A percentile compares a stretch with the other conserved stretches of the same genome.
These are phyloP conservation scores for Letharia lupina DNA, from an alignment of 495 filamentous ascomycete genomes.

Conservation along the genomic window DNA sequence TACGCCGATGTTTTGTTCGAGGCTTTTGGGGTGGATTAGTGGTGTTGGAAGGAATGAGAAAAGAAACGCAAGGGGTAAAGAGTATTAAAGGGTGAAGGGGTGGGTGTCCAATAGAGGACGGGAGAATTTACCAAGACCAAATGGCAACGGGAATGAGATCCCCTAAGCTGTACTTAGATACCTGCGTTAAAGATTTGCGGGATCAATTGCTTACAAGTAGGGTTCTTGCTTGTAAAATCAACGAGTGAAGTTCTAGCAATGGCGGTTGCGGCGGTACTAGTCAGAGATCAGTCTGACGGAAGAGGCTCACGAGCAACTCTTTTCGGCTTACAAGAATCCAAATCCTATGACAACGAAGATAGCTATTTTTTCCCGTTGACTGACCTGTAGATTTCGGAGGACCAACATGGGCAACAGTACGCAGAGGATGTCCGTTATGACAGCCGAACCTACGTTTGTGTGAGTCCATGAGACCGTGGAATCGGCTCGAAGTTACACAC, in stretches of 20 bases:
- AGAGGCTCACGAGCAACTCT: background rate
- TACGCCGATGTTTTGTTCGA: constrained; percentile 5
- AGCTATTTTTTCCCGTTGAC: background rate
- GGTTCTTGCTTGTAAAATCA: background rate
- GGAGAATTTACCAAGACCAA: background rate
- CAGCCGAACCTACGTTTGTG: background rate
- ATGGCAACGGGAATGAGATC: background rate
- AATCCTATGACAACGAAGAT: background rate
- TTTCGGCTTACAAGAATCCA: background rate
- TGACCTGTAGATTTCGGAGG: background rate
- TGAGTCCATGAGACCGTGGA: background rate
- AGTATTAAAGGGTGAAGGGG: background rate
- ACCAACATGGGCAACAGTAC: background rate
- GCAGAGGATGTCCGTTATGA: constrained; percentile 4
- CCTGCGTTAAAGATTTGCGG: too few species aligned
- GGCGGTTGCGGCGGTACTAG: background rate
- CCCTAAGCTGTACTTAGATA: background rate
- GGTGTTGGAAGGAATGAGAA: background rate
- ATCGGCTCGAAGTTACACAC: background rate
- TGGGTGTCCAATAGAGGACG: background rate
- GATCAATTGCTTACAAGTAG: background rate
- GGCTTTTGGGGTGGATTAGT: background rate
- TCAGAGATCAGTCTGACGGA: background rate
- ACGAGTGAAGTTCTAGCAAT: background rate
- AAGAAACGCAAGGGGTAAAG: background rate